A percentile compares a stretch with the other conserved stretches of the same genome.
These are phyloP conservation scores for Zygoascus flipseniorum DNA, from an alignment of 805 yeast genomes.

Conservation along the genomic window DNA sequence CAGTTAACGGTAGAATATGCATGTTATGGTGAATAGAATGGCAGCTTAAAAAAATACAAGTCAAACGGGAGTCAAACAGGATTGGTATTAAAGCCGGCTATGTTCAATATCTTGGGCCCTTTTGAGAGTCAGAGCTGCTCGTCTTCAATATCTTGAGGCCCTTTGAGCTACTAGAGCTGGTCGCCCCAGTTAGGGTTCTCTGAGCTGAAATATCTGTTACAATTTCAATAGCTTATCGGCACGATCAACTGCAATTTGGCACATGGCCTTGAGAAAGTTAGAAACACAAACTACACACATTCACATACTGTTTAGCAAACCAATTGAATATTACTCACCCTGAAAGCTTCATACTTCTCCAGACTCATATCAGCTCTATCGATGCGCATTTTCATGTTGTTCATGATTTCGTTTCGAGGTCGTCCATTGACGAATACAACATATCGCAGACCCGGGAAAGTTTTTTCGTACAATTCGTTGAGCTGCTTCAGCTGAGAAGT, in stretches of 20 bases:
- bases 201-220: not conserved
- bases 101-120: too few relatives aligned
- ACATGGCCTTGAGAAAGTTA: slow-evolving; percentile 51
- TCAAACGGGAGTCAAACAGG: too few relatives aligned
- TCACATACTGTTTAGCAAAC: too few relatives aligned
- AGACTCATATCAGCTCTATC: slow-evolving; percentile 39
- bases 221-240: slow-evolving; percentile 27
- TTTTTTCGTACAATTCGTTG: slow-evolving; percentile 54
- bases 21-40: not conserved
- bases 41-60: too few relatives aligned
- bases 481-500: slow-evolving; percentile 41
- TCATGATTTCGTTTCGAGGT: slow-evolving; percentile 54
- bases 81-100: too few relatives aligned
- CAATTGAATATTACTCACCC: slow-evolving; percentile 23
- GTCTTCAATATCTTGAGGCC: too few relatives aligned
- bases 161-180: too few relatives aligned
- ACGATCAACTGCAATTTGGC: slow-evolving; percentile 82
- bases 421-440: slow-evolving; percentile 89
- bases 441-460: slow-evolving; percentile 65
- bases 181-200: too few relatives aligned
- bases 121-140: too few relatives aligned
- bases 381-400: slow-evolving; percentile 52
- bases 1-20: not conserved
- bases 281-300: not conserved
- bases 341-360: slow-evolving; percentile 62